Conservation (phyloP, 176 grass and related monocot genomes). For the Luzula sylvatica region DNA sequence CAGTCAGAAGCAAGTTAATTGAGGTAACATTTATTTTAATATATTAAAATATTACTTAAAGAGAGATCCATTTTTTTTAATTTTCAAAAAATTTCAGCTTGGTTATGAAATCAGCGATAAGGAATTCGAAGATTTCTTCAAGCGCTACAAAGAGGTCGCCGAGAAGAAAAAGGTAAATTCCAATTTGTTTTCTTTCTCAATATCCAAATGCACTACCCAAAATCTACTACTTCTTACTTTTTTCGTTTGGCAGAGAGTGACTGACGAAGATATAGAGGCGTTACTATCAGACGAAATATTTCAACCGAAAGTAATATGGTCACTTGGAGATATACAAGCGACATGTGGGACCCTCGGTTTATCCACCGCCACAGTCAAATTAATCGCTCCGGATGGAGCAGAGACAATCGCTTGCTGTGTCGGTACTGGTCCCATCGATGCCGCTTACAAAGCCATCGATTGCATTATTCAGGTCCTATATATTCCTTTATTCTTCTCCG, state of each 20-base stretch:
- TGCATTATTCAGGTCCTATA: slow-evolving; percentile 66
- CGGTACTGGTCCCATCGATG: slow-evolving; percentile 89
- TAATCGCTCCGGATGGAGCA: slow-evolving; percentile 55
- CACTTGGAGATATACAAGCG: slow-evolving; percentile 80
- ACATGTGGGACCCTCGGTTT: slow-evolving; percentile 91
- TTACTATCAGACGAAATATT: slow-evolving; percentile 93
- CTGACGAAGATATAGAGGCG: slow-evolving; percentile 91
- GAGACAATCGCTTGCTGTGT: slow-evolving; percentile 71
- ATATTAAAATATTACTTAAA: neutral
- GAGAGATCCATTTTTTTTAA: slow-evolving; percentile 9
- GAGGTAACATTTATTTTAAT: slow-evolving; percentile 46
- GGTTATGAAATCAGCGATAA: slow-evolving; percentile 81
- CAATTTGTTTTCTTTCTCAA: neutral
- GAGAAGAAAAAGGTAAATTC: slow-evolving; percentile 91
- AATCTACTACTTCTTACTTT: too few relatives aligned
- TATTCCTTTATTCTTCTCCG: too few relatives aligned
- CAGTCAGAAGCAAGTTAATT: slow-evolving; percentile 67
- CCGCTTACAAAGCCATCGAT: slow-evolving; percentile 94
- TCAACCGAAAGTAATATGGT: slow-evolving; percentile 86
- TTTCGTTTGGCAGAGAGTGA: slow-evolving; percentile 39
- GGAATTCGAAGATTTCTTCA: slow-evolving; percentile 95
- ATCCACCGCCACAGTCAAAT: slow-evolving; percentile 87
- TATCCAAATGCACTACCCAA: too few relatives aligned
- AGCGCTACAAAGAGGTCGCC: slow-evolving; percentile 94
- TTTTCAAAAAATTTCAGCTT: slow-evolving; percentile 34